These are phyloP conservation scores for Mycena capillaripes DNA, from an alignment of 768 basidiomycete species.

Conservation along the genomic window DNA sequence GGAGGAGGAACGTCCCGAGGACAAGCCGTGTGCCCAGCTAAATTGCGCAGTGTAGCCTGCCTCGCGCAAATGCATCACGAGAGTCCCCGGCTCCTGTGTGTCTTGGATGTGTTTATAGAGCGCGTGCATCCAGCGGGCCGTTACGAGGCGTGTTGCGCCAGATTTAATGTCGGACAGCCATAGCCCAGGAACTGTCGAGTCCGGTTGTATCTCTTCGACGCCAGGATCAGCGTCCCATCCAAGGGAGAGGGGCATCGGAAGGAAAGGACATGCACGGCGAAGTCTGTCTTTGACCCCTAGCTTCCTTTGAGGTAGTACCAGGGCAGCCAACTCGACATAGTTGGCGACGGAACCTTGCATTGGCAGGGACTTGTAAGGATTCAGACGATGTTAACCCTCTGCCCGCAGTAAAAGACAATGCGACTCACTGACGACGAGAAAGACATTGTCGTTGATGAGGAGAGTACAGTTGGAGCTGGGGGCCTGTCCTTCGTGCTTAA, in stretches of 20 bases:
- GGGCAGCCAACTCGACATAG: slow-evolving; percentile 12
- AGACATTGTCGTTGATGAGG: too few species aligned
- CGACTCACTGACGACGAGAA: too few species aligned
- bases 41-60: slow-evolving; percentile 3
- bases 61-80: slow-evolving; percentile 1
- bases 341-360: neutral
- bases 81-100: neutral
- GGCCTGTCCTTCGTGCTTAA: too few species aligned
- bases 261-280: neutral
- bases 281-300: slow-evolving; percentile 4
- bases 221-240: slow-evolving; percentile 17
- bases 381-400: too few species aligned
- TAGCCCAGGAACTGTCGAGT: slow-evolving; percentile 1
- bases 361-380: too few species aligned
- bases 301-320: neutral
- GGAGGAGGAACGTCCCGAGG: neutral
- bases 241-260: slow-evolving; percentile 19
- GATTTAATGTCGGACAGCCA: neutral
- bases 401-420: too few species aligned
- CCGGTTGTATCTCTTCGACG: neutral
- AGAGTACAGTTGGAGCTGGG: too few species aligned
- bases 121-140: slow-evolving; percentile 10
- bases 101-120: slow-evolving; percentile 2
- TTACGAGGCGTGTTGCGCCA: slow-evolving; percentile 8
- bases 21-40: neutral